phyloP scores from a whole-genome alignment of 129 eudicot genomes.

The Saussurea involucrata region DNA sequence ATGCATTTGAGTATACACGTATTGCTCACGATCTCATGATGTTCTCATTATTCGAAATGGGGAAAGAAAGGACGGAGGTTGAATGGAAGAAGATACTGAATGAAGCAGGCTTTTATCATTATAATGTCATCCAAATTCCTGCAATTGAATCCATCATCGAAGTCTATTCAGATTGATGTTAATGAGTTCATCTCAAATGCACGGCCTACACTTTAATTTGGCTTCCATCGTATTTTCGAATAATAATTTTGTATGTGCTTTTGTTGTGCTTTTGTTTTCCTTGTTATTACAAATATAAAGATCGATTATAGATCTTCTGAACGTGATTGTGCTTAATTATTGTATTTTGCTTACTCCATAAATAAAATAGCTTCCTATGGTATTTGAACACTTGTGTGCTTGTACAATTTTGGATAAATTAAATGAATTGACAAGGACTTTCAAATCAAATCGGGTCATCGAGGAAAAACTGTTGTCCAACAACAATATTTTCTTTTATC shows the following conservation, averaged over 20 bases:
- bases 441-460: too few species aligned
- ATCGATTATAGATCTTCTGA: background rate
- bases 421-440: too few species aligned
- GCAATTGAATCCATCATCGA: conserved; percentile 24
- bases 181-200: background rate
- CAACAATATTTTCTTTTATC: too few species aligned
- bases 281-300: background rate
- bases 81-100: conserved; percentile 32
- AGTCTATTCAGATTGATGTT: conserved; percentile 18
- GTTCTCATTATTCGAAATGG: conserved; percentile 11
- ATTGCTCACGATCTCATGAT: conserved; percentile 10
- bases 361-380: background rate
- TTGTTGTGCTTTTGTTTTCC: background rate
- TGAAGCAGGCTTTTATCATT: conserved; percentile 29
- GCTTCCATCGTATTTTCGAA: background rate
- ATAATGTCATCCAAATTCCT: conserved; percentile 27
- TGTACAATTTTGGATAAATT: too few species aligned
- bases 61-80: conserved; percentile 34
- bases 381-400: background rate
- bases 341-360: background rate
- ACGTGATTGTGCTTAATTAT: background rate
- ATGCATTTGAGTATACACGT: conserved; percentile 11
- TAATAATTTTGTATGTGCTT: background rate
- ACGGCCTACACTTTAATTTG: background rate
- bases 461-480: too few species aligned